Conservation (phyloP, 2,329 filamentous ascomycete genomes). For the Monilinia laxa region DNA sequence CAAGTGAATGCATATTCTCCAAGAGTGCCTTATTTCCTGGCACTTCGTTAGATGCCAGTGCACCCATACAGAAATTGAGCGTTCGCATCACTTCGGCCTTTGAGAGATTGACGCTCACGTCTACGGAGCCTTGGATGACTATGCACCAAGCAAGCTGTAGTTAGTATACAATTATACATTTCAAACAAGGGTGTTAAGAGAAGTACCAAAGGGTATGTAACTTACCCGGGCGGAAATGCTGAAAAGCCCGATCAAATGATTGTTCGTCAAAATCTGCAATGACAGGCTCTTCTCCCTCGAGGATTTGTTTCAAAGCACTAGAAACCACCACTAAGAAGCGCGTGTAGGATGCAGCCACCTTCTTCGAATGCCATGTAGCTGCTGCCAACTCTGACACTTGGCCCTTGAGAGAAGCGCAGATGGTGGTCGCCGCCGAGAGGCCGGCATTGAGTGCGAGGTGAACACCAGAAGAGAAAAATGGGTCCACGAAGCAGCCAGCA, state of each 20-base stretch:
- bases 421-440: not conserved
- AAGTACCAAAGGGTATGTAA: no score
- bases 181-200: no score
- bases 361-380: constrained; percentile 6
- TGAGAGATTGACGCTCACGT: no score
- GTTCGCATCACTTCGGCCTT: no score
- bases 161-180: no score
- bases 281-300: not conserved
- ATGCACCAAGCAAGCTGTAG: no score
- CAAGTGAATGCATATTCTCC: no score
- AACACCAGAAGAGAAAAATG: constrained; percentile 44
- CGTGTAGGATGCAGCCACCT: not conserved
- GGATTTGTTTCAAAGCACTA: not conserved
- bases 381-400: not conserved
- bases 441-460: constrained; percentile 44
- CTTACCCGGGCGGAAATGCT: not conserved
- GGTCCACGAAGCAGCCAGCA: constrained; percentile 45
- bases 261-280: not conserved
- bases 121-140: no score
- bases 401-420: not conserved
- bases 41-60: no score
- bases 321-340: not conserved
- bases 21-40: no score
- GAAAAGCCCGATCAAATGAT: not conserved
- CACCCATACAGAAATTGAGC: no score